A percentile compares a stretch with the other conserved stretches of the same genome.
These are phyloP conservation scores for Penicillium digitatum DNA, from an alignment of 2,329 filamentous ascomycete species.

Conservation along the genomic window DNA sequence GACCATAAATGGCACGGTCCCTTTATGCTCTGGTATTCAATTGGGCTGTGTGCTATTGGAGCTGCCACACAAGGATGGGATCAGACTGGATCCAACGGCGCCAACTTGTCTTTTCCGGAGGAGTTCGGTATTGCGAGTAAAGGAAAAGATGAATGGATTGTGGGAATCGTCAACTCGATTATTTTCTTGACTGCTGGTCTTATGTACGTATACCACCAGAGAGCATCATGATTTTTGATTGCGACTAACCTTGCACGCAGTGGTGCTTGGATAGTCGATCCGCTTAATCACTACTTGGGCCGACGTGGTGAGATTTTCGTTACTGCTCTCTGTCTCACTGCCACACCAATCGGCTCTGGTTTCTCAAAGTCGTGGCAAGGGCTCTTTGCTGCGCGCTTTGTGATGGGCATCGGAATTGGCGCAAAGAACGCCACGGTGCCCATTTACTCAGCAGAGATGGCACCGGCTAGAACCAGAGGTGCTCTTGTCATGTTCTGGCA, in stretches of 20 bases:
- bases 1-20: slow-evolving; percentile 49
- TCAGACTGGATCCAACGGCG: slow-evolving; percentile 53
- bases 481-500: slow-evolving; percentile 55
- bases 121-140: slow-evolving; percentile 43
- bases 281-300: slow-evolving; percentile 56
- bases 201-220: slow-evolving; percentile 6
- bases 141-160: slow-evolving; percentile 50
- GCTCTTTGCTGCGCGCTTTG: slow-evolving; percentile 51
- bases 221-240: slow-evolving; percentile 43
- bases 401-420: slow-evolving; percentile 60
- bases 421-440: slow-evolving; percentile 54
- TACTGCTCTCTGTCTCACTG: slow-evolving; percentile 58
- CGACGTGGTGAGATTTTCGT: slow-evolving; percentile 62
- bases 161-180: slow-evolving; percentile 62
- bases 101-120: slow-evolving; percentile 48
- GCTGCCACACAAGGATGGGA: slow-evolving; percentile 52
- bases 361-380: slow-evolving; percentile 56
- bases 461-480: slow-evolving; percentile 52
- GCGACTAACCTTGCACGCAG: slow-evolving; percentile 5
- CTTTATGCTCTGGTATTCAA: slow-evolving; percentile 44
- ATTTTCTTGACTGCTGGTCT: slow-evolving; percentile 38
- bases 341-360: slow-evolving; percentile 63
- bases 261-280: slow-evolving; percentile 64
- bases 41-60: slow-evolving; percentile 48
- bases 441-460: slow-evolving; percentile 53